Percentiles rank a stretch among this genome's conserved stretches.
These are phyloP conservation scores for Stachybotrys echinatus DNA, from an alignment of 2,329 filamentous ascomycete species.

Conservation along the genomic window DNA sequence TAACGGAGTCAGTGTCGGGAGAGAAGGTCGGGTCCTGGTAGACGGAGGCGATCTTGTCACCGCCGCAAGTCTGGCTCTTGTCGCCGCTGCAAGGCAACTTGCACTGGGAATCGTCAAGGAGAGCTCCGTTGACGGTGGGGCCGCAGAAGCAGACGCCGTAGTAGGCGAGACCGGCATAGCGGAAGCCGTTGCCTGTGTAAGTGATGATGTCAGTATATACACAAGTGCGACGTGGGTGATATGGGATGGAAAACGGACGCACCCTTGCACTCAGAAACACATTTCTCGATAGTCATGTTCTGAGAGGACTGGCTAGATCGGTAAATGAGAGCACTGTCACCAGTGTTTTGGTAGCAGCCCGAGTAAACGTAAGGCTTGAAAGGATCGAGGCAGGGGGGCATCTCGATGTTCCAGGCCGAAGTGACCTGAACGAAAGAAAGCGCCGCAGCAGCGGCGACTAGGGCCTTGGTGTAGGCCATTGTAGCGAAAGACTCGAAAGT, in stretches of 20 bases:
- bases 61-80: constrained; percentile 40
- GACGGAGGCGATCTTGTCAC: constrained; percentile 39
- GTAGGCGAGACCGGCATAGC: constrained; percentile 46
- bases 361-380: constrained; percentile 42
- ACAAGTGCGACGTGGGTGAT: too few species aligned
- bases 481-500: constrained; percentile 5
- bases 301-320: constrained; percentile 29
- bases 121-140: constrained; percentile 45
- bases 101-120: constrained; percentile 47
- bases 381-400: constrained; percentile 37
- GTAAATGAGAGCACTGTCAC: constrained; percentile 31
- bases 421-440: constrained; percentile 29
- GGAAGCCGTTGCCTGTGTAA: constrained; percentile 38
- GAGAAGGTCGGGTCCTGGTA: constrained; percentile 44
- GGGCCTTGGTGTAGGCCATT: constrained; percentile 9
- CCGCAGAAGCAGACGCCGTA: constrained; percentile 50
- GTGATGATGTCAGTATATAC: background rate
- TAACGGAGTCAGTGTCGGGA: constrained; percentile 36
- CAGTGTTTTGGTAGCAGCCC: constrained; percentile 41
- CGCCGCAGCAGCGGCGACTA: constrained; percentile 32
- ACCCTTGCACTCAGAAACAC: constrained; percentile 45
- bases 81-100: constrained; percentile 49
- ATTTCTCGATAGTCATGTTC: constrained; percentile 43
- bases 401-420: constrained; percentile 35
- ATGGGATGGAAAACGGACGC: constrained; percentile 7